A percentile compares a stretch with the other conserved stretches of the same genome.
phyloP scores from a whole-genome alignment of 1,284 basidiomycete genomes.

The Phylloporus sp. region DNA sequence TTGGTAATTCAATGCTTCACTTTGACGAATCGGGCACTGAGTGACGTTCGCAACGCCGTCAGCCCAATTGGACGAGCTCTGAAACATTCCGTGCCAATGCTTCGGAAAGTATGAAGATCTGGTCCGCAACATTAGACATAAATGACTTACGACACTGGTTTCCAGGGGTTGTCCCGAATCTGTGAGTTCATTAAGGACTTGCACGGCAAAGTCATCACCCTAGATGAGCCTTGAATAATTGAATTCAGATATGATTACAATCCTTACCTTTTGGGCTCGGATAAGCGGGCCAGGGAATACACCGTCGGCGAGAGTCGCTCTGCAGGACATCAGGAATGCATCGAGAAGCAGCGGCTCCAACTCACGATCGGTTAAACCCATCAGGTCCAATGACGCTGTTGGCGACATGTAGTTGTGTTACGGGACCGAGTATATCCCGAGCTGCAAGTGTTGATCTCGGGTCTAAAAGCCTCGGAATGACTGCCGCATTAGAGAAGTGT shows the following conservation, averaged over 20 bases:
- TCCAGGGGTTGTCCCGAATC: conserved; percentile 36
- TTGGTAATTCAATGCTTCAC: conserved; percentile 25
- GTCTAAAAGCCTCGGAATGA: neutral
- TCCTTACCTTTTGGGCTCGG: conserved; percentile 25
- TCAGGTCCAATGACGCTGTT: conserved; percentile 39
- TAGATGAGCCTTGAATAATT: conserved; percentile 4
- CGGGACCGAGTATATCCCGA: conserved; percentile 20
- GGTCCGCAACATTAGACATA: neutral
- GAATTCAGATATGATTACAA: neutral
- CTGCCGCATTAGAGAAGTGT: conserved; percentile 8
- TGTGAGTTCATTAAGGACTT: conserved; percentile 37
- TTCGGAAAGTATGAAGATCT: conserved; percentile 11
- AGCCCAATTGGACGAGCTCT: conserved; percentile 35
- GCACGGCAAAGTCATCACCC: conserved; percentile 25
- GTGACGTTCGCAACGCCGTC: conserved; percentile 39
- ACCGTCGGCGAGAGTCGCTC: conserved; percentile 32
- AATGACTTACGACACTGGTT: conserved; percentile 38
- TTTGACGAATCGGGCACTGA: conserved; percentile 38
- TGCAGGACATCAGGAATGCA: conserved; percentile 6
- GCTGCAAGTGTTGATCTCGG: neutral
- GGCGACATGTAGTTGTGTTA: conserved; percentile 20
- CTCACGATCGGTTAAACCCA: conserved; percentile 39
- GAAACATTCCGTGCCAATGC: conserved; percentile 41
- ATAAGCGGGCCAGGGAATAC: conserved; percentile 34
- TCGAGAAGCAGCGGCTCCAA: neutral